Evolutionary conservation across 176 grass and related monocot species (phyloP), one percentile per base, ranked within the genome.

Genomic region (Poa annua): DNA sequence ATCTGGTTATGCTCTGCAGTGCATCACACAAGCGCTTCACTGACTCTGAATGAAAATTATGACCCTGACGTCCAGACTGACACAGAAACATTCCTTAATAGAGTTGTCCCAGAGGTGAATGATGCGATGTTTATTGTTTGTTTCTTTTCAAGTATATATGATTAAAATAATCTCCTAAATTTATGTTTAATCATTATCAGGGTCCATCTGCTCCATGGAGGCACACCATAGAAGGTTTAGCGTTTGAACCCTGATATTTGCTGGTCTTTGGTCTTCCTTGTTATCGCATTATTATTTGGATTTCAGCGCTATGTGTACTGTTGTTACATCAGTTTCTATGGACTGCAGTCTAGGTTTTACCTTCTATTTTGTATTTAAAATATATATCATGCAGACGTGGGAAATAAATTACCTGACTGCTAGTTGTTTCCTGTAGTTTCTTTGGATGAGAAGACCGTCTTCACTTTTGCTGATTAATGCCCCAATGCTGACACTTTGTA

Each of bases 21-120:
- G 85, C 96, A 98, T 78, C 96, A 98, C 80, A 98, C 96, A 70
- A 98, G 96, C 45, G 96, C 92, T 79, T 98, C 96, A 0, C 83
- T 98, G 73, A 98, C 96, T 82, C 94, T 98, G 57, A 98, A 98
- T 85, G 96, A 93, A 77, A 98, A 98, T 53, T 98, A 98, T 38
- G 96, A 98, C 77, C 87, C 90, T 0, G 96, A 98, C 86, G 96
- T 98, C 69, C 96, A 98, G 85, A 55, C 32, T 54, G 96, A 95
- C 82, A 98, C 92, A 48, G 96, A 98, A 91, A 98, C 92, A 48
- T 98, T 98, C 76, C 96, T 98, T 64, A 98, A 72, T 65, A 82
- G 85, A 52, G 90, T 98, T 83, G 96, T 98, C 41, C 96, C 96
- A 75, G 96, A 98, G 92, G 96, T 98, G 48, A 86, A 60, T 62